These are phyloP conservation scores for Hypomyces rosellus DNA, from an alignment of 2,329 filamentous ascomycete species.

Conservation along the genomic window DNA sequence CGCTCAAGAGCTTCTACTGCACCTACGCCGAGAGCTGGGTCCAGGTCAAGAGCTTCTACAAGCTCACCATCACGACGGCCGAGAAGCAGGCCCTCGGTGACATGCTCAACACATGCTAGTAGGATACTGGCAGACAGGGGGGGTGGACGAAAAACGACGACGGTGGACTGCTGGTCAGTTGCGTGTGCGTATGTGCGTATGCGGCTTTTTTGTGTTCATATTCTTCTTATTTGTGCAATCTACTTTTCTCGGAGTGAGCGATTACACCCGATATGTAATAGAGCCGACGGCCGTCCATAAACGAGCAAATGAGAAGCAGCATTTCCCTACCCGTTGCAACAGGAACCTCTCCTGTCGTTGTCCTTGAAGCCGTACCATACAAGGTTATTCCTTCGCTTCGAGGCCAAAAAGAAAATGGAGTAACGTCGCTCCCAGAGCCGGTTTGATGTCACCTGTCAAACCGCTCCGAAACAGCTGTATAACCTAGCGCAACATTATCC, in stretches of 20 bases:
- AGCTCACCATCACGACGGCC: conserved; percentile 59
- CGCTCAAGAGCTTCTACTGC: conserved; percentile 64
- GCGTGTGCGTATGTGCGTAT: no score
- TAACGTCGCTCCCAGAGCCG: neutral
- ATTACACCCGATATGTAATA: neutral
- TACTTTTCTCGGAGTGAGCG: neutral
- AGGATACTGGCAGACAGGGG: no score
- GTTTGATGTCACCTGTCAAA: conserved; percentile 13
- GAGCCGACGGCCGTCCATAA: neutral
- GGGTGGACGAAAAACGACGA: no score
- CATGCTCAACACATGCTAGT: conserved; percentile 26
- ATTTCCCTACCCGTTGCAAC: no score
- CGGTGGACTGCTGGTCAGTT: no score
- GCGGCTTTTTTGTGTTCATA: neutral
- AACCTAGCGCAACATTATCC: neutral
- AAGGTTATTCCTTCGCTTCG: neutral
- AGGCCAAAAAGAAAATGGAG: neutral
- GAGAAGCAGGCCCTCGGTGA: conserved; percentile 63
- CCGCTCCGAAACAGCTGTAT: conserved; percentile 6
- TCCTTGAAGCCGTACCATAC: neutral
- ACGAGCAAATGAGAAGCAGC: neutral
- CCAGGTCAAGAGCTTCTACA: conserved; percentile 68
- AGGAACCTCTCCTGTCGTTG: neutral
- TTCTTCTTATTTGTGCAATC: neutral
- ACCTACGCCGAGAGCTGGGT: conserved; percentile 73